Conservation (phyloP, 805 yeast genomes). For the Candida taoyuanica region DNA sequence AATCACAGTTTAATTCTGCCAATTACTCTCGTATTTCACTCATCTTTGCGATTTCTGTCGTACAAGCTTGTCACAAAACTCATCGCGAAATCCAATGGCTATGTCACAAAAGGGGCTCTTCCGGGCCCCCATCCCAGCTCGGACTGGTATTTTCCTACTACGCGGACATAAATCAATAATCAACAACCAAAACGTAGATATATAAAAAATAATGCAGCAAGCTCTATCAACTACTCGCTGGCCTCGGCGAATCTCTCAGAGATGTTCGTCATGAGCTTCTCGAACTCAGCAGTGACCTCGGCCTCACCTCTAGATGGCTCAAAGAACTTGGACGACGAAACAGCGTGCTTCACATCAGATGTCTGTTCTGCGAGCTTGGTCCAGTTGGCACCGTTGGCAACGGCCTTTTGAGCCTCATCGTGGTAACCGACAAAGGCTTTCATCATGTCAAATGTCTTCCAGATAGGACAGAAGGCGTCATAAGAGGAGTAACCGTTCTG, state of each 20-base stretch:
- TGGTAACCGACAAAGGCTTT: slow-evolving; percentile 85
- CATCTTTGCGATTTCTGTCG: no score
- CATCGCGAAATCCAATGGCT: neutral
- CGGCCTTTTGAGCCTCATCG: slow-evolving; percentile 97
- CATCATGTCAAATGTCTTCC: slow-evolving; percentile 99
- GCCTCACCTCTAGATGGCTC: slow-evolving; percentile 91
- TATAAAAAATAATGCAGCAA: no score
- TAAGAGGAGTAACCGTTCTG: slow-evolving; percentile 98
- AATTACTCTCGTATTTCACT: no score
- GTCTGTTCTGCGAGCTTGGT: slow-evolving; percentile 86
- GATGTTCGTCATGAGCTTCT: slow-evolving; percentile 65
- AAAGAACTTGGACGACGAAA: slow-evolving; percentile 90
- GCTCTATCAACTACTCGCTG: slow-evolving; percentile 74
- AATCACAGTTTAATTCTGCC: no score
- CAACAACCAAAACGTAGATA: no score
- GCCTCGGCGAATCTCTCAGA: slow-evolving; percentile 94
- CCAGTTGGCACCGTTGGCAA: slow-evolving; percentile 93
- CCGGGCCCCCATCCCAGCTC: no score
- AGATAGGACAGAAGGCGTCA: slow-evolving; percentile 98
- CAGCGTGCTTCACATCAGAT: slow-evolving; percentile 85
- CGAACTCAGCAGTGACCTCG: slow-evolving; percentile 72
- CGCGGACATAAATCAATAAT: no score
- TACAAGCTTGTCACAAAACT: no score
- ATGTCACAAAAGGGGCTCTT: no score
- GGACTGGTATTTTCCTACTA: no score